A percentile compares a stretch with the other conserved stretches of the same genome.
Conservation (phyloP, 1,284 basidiomycete genomes). For the Puccinia sorghi region DNA sequence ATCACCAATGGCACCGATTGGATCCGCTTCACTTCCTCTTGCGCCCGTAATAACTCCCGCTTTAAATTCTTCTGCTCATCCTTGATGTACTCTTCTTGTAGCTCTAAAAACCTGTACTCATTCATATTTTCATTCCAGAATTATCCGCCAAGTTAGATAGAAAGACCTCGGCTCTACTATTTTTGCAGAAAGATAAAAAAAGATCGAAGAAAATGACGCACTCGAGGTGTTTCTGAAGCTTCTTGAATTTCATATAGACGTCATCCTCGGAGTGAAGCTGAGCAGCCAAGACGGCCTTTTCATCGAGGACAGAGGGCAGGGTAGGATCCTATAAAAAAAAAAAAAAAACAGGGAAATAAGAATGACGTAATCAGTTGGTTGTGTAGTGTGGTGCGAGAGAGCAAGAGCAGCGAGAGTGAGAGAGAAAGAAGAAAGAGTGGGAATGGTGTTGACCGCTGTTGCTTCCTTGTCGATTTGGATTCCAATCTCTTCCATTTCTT, state of each 20-base stretch:
- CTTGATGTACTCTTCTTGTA: slow-evolving; percentile 88
- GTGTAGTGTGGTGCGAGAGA: too few relatives aligned
- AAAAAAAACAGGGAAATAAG: not conserved
- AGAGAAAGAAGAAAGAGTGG: slow-evolving; percentile 42
- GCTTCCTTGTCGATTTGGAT: slow-evolving; percentile 84
- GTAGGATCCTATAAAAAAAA: slow-evolving; percentile 73
- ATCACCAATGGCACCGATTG: slow-evolving; percentile 99
- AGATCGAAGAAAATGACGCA: not conserved
- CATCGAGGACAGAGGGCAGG: slow-evolving; percentile 79
- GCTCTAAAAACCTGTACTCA: slow-evolving; percentile 70
- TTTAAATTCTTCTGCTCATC: slow-evolving; percentile 98
- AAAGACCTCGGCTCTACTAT: too few relatives aligned
- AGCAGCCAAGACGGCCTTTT: slow-evolving; percentile 66
- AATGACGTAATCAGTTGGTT: not conserved
- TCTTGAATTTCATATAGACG: slow-evolving; percentile 92
- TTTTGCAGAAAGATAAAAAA: not conserved
- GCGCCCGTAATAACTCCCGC: slow-evolving; percentile 93
- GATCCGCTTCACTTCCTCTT: slow-evolving; percentile 99
- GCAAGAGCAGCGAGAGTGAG: not conserved
- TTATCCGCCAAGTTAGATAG: too few relatives aligned
- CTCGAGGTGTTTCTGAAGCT: slow-evolving; percentile 85
- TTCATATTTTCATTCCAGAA: not conserved
- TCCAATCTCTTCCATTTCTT: slow-evolving; percentile 62
- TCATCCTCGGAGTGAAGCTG: slow-evolving; percentile 69
- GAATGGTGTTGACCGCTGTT: slow-evolving; percentile 54